Evolutionary conservation across 208 protist genomes (phyloP).

Genomic region (Leishmania amazonensis): DNA sequence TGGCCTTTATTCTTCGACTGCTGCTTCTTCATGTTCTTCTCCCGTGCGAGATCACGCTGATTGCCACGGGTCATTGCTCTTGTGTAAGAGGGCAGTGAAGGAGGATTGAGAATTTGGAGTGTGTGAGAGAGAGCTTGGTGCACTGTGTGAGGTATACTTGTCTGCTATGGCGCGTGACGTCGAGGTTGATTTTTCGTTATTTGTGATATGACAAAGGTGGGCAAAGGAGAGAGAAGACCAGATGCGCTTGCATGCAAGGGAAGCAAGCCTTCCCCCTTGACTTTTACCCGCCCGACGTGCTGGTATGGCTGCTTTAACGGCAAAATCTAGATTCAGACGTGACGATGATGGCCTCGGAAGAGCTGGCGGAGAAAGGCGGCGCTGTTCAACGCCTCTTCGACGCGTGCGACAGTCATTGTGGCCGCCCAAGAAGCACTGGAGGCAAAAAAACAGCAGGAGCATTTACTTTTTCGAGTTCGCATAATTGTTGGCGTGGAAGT

Average conservation of each 20-base stretch:
- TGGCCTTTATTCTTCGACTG: conserved; percentile 75
- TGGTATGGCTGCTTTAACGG: background rate
- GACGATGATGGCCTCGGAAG: background rate
- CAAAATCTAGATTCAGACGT: background rate
- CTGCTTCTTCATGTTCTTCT: conserved; percentile 87
- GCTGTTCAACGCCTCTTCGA: background rate
- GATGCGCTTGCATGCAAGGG: background rate
- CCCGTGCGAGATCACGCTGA: conserved; percentile 88
- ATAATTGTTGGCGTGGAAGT: background rate
- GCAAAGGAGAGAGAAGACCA: conserved; percentile 8
- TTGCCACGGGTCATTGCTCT: conserved; percentile 86
- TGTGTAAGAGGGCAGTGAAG: background rate
- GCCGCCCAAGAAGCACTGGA: background rate
- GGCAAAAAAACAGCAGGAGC: background rate
- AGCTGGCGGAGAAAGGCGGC: background rate
- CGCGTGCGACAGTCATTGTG: background rate
- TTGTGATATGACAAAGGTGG: background rate
- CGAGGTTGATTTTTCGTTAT: background rate
- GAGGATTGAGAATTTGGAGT: conserved; percentile 1
- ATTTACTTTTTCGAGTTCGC: background rate
- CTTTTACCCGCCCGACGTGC: background rate
- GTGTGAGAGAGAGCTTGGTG: background rate
- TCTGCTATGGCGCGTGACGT: background rate
- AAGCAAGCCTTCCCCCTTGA: background rate
- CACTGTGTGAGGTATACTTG: conserved; percentile 12